Evolutionary conservation across 352 stramenopile species (phyloP), one percentile per base, ranked within the genome.

Genomic region (Phytophthora fragariae): DNA sequence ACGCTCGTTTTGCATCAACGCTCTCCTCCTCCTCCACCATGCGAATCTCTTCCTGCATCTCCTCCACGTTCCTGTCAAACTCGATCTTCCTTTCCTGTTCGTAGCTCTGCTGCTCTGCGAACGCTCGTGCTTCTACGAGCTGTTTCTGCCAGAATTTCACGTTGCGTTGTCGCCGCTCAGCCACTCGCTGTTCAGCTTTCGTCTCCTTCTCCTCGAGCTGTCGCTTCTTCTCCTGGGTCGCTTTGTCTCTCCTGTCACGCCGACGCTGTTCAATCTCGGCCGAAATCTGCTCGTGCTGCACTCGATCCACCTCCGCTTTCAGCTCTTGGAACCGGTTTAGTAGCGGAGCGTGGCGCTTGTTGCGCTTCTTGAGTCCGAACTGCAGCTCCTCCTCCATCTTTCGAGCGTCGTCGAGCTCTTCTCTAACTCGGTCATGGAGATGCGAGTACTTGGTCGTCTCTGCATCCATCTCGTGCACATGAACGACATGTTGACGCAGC

Each of bases 81-180:
- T 71, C 61, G 14, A 72, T 58, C 9, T 81, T 58, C 2, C 33
- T 33, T 7, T 81, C 49, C 7, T 69, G 61, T 0, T 76, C 73
- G 1, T 76, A 68, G n/a, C 65, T 79, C 27, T 91, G 84, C 35
- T 87, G 62, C 17, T 81, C 73, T 0, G 83, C 82, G 31, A 84
- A 91, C 19, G 81, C 64, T 11, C 84, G 79, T 0, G 79, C 82
- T 14, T 89, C 69, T 0, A 73, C 72, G 9, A 90, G 76, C 19
- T 95, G 85, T 61, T 91, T 91, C 60, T 89, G 70, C 88, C 88
- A 95, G 57, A 92, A 94, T 17, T 77, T 82, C 56, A 85, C 74
- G 54, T 88, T 93, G 66, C 84, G 80, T n/a, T 85, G 71, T 7
- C 88, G 76, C 3, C 78, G 76, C 37, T 85, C 73, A 0, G 72